phyloP scores from a whole-genome alignment of 2,329 filamentous ascomycete genomes.

The Aspergillus pseudotamarii region DNA sequence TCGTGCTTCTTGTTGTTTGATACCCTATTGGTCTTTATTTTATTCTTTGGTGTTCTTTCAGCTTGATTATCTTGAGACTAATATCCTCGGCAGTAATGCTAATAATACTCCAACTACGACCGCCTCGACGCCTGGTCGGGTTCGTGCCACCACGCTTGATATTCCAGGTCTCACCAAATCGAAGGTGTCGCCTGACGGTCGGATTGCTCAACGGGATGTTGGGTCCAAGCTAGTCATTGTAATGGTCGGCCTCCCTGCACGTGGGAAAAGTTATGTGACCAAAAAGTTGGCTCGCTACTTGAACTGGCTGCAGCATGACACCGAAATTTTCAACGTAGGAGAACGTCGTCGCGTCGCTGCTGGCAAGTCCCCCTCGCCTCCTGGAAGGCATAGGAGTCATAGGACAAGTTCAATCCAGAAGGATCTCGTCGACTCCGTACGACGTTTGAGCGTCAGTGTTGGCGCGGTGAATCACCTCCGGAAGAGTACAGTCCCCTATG shows the following conservation, averaged over 20 bases:
- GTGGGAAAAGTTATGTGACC: conserved; percentile 98
- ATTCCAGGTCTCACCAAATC: conserved; percentile 96
- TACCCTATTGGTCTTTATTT: conserved; percentile 2
- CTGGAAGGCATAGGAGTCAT: conserved; percentile 19
- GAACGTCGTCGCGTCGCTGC: conserved; percentile 81
- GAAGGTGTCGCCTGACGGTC: conserved; percentile 90
- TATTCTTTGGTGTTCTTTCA: neutral
- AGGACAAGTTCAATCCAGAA: conserved; percentile 39
- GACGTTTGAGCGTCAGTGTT: conserved; percentile 45
- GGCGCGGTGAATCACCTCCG: conserved; percentile 27
- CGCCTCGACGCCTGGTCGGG: conserved; percentile 70
- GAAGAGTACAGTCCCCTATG: conserved; percentile 12
- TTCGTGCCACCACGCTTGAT: conserved; percentile 91
- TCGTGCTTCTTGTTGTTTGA: conserved; percentile 6
- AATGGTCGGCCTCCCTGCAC: conserved; percentile 94
- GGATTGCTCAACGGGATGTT: conserved; percentile 90
- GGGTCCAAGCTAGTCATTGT: conserved; percentile 96
- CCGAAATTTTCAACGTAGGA: conserved; percentile 95
- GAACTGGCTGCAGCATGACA: conserved; percentile 96
- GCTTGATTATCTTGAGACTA: neutral
- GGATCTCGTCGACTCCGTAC: conserved; percentile 47
- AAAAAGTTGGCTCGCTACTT: conserved; percentile 96
- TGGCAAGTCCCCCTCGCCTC: conserved; percentile 48
- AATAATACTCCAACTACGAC: conserved; percentile 27
- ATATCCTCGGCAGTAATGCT: conserved; percentile 6